These are phyloP conservation scores for Ophiocytium majus DNA, from an alignment of 352 stramenopile genomes.

Conservation along the genomic window DNA sequence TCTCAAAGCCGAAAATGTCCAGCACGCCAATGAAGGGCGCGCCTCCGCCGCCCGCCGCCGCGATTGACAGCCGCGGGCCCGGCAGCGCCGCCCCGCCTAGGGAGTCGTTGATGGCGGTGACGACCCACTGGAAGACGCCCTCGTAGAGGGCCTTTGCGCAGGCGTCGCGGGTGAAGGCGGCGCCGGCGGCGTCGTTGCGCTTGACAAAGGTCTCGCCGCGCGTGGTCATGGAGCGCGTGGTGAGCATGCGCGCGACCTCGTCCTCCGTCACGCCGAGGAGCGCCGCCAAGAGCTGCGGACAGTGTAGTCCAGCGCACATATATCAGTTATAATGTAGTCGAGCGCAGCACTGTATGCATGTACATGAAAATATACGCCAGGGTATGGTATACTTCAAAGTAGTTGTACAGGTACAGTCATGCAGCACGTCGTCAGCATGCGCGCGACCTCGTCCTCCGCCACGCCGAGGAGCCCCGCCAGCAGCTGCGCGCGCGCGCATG, in stretches of 20 bases:
- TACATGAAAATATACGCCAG: too few species aligned
- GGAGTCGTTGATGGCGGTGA: slow-evolving; percentile 45
- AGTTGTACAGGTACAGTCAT: too few species aligned
- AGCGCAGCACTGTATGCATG: too few species aligned
- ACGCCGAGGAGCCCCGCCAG: slow-evolving; percentile 34
- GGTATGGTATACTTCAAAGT: too few species aligned
- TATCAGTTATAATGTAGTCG: too few species aligned
- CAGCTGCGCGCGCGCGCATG: too few species aligned
- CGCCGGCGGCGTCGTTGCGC: slow-evolving; percentile 64
- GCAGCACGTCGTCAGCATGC: slow-evolving; percentile 37
- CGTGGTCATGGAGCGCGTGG: slow-evolving; percentile 42
- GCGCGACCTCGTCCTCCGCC: not conserved
- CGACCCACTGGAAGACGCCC: slow-evolving; percentile 47
- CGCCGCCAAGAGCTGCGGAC: not conserved
- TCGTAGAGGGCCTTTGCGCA: slow-evolving; percentile 86
- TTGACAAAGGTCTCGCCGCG: slow-evolving; percentile 49
- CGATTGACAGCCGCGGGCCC: too few species aligned
- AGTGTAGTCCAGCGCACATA: not conserved
- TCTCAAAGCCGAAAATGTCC: slow-evolving; percentile 99
- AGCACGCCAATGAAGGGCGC: slow-evolving; percentile 83
- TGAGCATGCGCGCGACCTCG: slow-evolving; percentile 29
- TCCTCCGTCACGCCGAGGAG: slow-evolving; percentile 30
- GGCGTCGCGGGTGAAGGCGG: slow-evolving; percentile 86
- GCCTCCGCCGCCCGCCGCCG: not conserved
- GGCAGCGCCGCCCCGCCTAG: too few species aligned